Evolutionary conservation across 1,284 basidiomycete genomes (phyloP), one percentile per base, ranked within the genome.

Genomic region (Kwoniella shivajii): DNA sequence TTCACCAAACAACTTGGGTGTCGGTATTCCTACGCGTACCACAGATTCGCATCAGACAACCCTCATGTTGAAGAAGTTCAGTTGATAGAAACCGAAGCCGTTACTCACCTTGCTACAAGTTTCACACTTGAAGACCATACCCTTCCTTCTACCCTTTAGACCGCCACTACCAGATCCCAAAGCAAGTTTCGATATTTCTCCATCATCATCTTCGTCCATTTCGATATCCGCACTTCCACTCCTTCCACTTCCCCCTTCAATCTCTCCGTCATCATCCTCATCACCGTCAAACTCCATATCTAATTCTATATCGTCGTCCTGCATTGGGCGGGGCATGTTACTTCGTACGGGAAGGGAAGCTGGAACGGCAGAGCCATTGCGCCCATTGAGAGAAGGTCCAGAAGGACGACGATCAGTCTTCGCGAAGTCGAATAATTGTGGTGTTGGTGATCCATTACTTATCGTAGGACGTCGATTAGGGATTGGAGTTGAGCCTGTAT

Each of bases 1-100:
- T 97, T 97, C 80, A 94, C 90, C 48, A 97, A 82, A 77, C 93
- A 96, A 20, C 88, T 91, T 3, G 92, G 93, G 74, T 97, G 93
- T 46, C 92, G 87, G 77, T 96, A 96, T 53, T 94, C 88, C 88
- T 93, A 33, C 38, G 18, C 37, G 43, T 43, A 37, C 39, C 41
- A 50, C 26, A 33, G 4, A 27, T 26, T 3, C 9, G n/a, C n/a
- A n/a, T n/a, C n/a, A n/a, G n/a, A n/a, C n/a, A n/a, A n/a, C n/a
- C n/a, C n/a, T n/a, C n/a, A n/a, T n/a, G n/a, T n/a, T n/a, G n/a
- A n/a, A n/a, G n/a, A n/a, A n/a, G n/a, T n/a, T n/a, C n/a, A n/a
- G n/a, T n/a, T n/a, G n/a, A n/a, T n/a, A n/a, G n/a, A n/a, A n/a
- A n/a, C n/a, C n/a, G n/a, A n/a, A n/a, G n/a, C n/a, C n/a, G n/a